Conservation (phyloP, 73 alveolate species). For the Uronychia binucleata region DNA sequence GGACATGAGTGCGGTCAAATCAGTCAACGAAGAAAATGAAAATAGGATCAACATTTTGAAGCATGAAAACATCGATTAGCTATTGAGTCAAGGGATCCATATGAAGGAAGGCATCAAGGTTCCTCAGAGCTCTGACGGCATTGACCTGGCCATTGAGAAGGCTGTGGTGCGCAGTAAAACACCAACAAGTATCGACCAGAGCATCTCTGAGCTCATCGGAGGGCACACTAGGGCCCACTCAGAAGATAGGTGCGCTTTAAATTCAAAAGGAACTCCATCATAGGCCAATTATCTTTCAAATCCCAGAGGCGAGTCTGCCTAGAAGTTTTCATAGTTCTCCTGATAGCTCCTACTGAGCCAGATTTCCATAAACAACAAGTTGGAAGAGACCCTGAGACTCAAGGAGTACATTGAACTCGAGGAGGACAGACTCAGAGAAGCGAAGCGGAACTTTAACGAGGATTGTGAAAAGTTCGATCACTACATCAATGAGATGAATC, state of each 20-base stretch:
- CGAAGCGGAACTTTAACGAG: neutral
- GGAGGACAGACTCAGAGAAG: conserved; percentile 3
- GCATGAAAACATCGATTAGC: neutral
- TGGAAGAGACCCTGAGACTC: neutral
- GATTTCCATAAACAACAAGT: neutral
- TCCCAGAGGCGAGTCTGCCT: too few species aligned
- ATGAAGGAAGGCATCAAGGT: too few species aligned
- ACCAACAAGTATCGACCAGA: too few species aligned
- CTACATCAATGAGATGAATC: neutral
- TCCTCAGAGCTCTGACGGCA: too few species aligned
- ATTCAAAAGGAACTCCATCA: too few species aligned
- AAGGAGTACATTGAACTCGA: conserved; percentile 5
- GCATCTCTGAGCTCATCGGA: too few species aligned
- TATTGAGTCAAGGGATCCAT: neutral
- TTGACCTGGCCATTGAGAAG: too few species aligned
- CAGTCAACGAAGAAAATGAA: neutral
- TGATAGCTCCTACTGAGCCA: neutral
- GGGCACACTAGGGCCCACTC: too few species aligned
- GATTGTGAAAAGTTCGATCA: conserved; percentile 3
- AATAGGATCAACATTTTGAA: neutral
- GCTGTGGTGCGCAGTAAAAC: too few species aligned
- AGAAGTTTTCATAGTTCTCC: neutral
- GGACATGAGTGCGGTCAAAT: neutral
- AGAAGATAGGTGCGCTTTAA: too few species aligned
- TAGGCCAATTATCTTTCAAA: too few species aligned